phyloP scores from a whole-genome alignment of 129 eudicot species.

The Flaveria trinervia region DNA sequence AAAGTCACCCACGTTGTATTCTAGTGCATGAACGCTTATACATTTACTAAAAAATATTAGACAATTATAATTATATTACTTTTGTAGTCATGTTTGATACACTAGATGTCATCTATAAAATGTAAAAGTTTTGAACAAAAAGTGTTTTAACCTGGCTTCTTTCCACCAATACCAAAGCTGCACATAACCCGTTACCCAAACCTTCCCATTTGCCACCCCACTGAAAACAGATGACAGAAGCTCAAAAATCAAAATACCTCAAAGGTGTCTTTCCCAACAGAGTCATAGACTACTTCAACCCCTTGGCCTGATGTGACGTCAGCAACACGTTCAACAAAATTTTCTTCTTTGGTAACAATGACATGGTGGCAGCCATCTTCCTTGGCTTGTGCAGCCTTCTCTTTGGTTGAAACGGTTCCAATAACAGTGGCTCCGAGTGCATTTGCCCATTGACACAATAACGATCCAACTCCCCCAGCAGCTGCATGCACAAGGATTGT shows the following conservation, averaged over 20 bases:
- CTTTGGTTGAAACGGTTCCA: conserved; percentile 79
- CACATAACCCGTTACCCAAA: not conserved
- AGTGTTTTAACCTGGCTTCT: not conserved
- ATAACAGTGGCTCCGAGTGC: conserved; percentile 75
- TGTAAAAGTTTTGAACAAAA: not conserved
- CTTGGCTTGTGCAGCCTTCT: conserved; percentile 76
- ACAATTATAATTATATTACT: not conserved
- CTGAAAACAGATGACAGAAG: not conserved
- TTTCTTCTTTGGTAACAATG: conserved; percentile 61
- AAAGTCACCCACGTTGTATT: not conserved
- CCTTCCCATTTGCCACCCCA: not conserved
- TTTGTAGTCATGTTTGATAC: too few species aligned
- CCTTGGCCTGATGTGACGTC: conserved; percentile 74
- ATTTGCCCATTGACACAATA: conserved; percentile 86
- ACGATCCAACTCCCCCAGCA: conserved; percentile 82
- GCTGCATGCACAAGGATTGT: conserved; percentile 85
- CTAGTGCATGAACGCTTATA: too few species aligned
- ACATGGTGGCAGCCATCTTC: conserved; percentile 84
- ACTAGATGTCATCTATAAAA: not conserved
- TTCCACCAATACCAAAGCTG: not conserved
- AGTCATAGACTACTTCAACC: conserved; percentile 82
- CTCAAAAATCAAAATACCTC: conserved; percentile 44
- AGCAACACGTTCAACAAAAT: conserved; percentile 63
- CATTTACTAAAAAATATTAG: not conserved
- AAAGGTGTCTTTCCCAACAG: conserved; percentile 82